Evolutionary conservation across 83 land plant genomes (phyloP).

Genomic region (Picea abies): DNA sequence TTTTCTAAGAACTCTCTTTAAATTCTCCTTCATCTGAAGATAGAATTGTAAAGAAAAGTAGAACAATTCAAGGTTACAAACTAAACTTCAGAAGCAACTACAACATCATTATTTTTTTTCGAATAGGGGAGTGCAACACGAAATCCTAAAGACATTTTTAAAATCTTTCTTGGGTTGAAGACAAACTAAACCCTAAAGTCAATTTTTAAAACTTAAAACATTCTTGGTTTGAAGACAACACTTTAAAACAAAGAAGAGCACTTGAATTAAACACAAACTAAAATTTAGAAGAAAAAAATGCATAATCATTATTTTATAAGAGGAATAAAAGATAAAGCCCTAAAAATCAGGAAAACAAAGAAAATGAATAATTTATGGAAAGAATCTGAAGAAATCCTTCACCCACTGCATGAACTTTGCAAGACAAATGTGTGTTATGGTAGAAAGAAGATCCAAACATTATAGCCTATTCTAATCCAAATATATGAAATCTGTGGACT

Average conservation of each 20-base stretch:
- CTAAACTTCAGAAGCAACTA: background rate
- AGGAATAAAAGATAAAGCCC: background rate
- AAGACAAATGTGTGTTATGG: too few relatives aligned
- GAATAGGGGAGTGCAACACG: background rate
- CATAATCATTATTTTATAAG: background rate
- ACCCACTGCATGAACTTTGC: too few relatives aligned
- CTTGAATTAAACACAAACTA: background rate
- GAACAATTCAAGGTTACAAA: background rate
- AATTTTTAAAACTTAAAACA: too few relatives aligned
- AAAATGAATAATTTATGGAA: background rate
- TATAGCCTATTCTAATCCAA: too few relatives aligned
- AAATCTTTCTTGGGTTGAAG: slow-evolving; percentile 39
- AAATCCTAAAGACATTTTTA: slow-evolving; percentile 24
- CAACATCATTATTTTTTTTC: background rate
- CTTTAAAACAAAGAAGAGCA: slow-evolving; percentile 24
- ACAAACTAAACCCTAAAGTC: background rate
- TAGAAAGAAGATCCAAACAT: too few relatives aligned
- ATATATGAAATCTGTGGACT: too few relatives aligned
- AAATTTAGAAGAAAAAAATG: background rate
- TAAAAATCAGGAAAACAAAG: background rate
- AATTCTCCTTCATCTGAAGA: slow-evolving; percentile 33
- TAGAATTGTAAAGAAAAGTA: slow-evolving; percentile 27
- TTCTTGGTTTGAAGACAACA: background rate
- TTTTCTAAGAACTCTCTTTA: slow-evolving; percentile 39
- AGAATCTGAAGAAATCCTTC: too few relatives aligned